phyloP scores from a whole-genome alignment of 2,329 filamentous ascomycete genomes.

The Fusarium sp. region DNA sequence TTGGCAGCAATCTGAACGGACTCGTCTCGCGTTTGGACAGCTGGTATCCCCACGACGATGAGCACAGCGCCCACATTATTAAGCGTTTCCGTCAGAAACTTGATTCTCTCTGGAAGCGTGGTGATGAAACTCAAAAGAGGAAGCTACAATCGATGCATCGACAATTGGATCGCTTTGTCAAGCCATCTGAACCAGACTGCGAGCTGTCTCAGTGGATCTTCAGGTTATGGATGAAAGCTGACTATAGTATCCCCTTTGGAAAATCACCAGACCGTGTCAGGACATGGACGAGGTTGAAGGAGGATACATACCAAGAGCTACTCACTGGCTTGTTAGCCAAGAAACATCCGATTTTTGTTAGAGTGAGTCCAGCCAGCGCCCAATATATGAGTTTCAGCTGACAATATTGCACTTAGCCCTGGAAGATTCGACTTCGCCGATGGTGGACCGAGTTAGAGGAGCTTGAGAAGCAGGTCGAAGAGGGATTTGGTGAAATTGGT shows the following conservation, averaged over 20 bases:
- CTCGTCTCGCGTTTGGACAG: constrained; percentile 31
- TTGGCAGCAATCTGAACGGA: constrained; percentile 5
- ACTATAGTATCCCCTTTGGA: constrained; percentile 19
- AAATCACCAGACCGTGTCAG: constrained; percentile 23
- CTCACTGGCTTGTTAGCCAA: constrained; percentile 11
- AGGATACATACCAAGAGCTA: constrained; percentile 15
- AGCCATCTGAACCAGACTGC: not conserved
- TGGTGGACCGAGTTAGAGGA: constrained; percentile 33
- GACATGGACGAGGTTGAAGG: constrained; percentile 30
- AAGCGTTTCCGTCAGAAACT: constrained; percentile 17
- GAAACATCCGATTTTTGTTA: constrained; percentile 32
- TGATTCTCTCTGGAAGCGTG: not conserved
- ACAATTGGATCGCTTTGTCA: constrained; percentile 8
- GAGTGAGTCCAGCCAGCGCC: constrained; percentile 27
- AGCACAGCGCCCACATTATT: constrained; percentile 15
- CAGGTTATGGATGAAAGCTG: constrained; percentile 18
- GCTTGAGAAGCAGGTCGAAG: constrained; percentile 14
- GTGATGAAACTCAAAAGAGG: constrained; percentile 8
- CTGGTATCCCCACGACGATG: constrained; percentile 27
- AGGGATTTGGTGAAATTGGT: constrained; percentile 3
- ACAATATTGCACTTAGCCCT: constrained; percentile 28
- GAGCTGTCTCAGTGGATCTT: constrained; percentile 33
- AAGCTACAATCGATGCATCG: not conserved
- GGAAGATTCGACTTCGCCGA: constrained; percentile 40
- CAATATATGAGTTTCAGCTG: not conserved